A percentile compares a stretch with the other conserved stretches of the same genome.
These are phyloP conservation scores for Tubosaeta sp. DNA, from an alignment of 768 basidiomycete species.

Conservation along the genomic window DNA sequence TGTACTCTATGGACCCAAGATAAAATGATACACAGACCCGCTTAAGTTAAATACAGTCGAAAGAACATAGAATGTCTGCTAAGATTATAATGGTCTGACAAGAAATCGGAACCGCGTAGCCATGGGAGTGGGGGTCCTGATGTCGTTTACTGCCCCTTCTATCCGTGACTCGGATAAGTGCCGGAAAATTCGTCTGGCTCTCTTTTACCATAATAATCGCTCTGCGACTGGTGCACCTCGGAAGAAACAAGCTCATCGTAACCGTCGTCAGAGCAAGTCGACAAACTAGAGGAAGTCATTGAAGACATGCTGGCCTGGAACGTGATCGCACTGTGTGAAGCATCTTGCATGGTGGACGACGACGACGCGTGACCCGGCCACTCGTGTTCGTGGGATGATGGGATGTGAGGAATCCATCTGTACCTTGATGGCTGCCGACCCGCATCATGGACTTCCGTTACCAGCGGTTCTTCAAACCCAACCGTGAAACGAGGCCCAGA, in stretches of 20 bases:
- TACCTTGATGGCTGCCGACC: slow-evolving; percentile 34
- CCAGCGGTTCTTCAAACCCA: slow-evolving; percentile 44
- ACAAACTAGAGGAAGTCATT: slow-evolving; percentile 31
- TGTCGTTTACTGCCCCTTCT: background rate
- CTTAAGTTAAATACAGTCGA: slow-evolving; percentile 17
- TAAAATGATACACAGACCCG: slow-evolving; percentile 14
- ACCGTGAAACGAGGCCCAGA: slow-evolving; percentile 31
- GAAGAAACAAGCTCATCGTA: slow-evolving; percentile 35
- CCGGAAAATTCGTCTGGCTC: slow-evolving; percentile 11
- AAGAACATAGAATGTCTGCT: slow-evolving; percentile 7
- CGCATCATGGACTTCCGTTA: slow-evolving; percentile 39
- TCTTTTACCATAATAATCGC: slow-evolving; percentile 17
- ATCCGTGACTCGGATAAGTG: slow-evolving; percentile 10
- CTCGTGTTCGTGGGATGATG: slow-evolving; percentile 26
- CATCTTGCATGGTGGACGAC: slow-evolving; percentile 11
- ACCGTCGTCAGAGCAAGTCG: slow-evolving; percentile 28
- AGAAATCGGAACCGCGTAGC: slow-evolving; percentile 7
- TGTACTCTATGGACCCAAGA: slow-evolving; percentile 48
- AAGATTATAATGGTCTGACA: slow-evolving; percentile 13
- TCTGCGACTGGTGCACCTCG: slow-evolving; percentile 30
- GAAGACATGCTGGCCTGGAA: slow-evolving; percentile 36
- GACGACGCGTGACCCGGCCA: slow-evolving; percentile 20
- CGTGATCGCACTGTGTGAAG: slow-evolving; percentile 28
- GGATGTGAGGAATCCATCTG: slow-evolving; percentile 41
- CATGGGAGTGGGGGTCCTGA: background rate